A percentile compares a stretch with the other conserved stretches of the same genome.
Conservation (phyloP, 805 yeast genomes). For the Saccharomycopsis guyanensis region DNA sequence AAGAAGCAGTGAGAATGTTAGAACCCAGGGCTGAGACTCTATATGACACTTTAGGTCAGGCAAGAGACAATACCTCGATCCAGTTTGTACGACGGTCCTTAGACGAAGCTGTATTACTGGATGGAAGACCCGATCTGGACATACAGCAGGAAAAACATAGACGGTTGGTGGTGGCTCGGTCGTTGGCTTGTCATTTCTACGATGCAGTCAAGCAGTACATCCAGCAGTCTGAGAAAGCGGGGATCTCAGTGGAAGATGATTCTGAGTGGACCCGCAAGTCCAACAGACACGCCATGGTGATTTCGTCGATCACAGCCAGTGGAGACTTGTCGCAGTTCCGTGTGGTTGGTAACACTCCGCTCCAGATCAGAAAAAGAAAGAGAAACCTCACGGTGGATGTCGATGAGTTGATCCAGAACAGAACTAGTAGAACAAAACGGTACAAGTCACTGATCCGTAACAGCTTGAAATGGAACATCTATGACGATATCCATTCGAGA, state of each 20-base stretch:
- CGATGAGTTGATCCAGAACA: background rate
- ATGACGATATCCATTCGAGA: background rate
- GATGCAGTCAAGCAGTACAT: background rate
- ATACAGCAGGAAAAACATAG: background rate
- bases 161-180: background rate
- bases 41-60: background rate
- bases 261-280: background rate
- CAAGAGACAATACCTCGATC: background rate
- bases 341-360: background rate
- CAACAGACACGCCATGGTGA: background rate
- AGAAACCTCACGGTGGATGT: background rate
- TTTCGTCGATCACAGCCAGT: background rate
- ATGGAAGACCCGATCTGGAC: background rate
- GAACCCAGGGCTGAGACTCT: background rate
- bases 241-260: background rate
- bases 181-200: background rate
- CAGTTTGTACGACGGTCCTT: background rate
- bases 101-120: background rate
- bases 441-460: background rate
- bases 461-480: background rate
- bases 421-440: background rate
- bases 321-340: background rate
- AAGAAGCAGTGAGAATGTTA: background rate
- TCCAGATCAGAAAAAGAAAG: background rate
- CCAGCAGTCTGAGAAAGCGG: background rate